Base-by-base conservation (phyloP, 73 alveolate species). In the Symbiodinium pilosum region DNA sequence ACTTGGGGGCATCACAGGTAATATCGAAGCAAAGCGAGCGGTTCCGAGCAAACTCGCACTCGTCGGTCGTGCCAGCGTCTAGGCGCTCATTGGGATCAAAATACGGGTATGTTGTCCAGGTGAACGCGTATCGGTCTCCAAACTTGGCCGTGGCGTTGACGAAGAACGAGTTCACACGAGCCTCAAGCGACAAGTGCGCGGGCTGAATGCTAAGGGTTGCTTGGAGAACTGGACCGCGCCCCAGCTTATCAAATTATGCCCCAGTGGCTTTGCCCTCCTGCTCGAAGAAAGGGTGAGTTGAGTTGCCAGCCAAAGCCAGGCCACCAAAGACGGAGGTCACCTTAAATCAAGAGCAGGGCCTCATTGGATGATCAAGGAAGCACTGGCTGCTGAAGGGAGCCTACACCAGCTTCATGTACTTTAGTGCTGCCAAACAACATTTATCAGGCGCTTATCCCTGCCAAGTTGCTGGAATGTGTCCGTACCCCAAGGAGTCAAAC, bases 31-130 rank as follows among this genome's bases (percentile, higher is more conserved):
- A 64, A 34, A 64, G 34, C 81, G 81, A 64, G 38, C 81, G 81
- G 34, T 64, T 64, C 39, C 81, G 81, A 64, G 81, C 81, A 64
- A 64, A 64, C 81, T 64, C 81, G 81, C 81, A 64, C 38, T 64
- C 21, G 81, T 64, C 81, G 16, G 38, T 28, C 38, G 81, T 64
- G 39, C 81, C 81, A 7, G 24, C 38, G 81, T 64, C 81, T 38
- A 64, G 38, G 39, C 81, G 81, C 81, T 64, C 81, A 38, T 64
- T 64, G 81, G 81, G 81, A 64, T 64, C 81, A 28, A 64, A 64
- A 38, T 64, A 64, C 8, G 81, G 81, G 34, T 64, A 64, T 32
- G 81, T 64, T 1, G 81, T 64, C 81, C 81, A 64, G 1, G 81
- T 64, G 41, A 64, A 64, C 39, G 81, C 81, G 30, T 64, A 64